Evolutionary conservation across 2,329 filamentous ascomycete species (phyloP), one percentile per base, ranked within the genome.

Genomic region (Metarhizium anisopliae): DNA sequence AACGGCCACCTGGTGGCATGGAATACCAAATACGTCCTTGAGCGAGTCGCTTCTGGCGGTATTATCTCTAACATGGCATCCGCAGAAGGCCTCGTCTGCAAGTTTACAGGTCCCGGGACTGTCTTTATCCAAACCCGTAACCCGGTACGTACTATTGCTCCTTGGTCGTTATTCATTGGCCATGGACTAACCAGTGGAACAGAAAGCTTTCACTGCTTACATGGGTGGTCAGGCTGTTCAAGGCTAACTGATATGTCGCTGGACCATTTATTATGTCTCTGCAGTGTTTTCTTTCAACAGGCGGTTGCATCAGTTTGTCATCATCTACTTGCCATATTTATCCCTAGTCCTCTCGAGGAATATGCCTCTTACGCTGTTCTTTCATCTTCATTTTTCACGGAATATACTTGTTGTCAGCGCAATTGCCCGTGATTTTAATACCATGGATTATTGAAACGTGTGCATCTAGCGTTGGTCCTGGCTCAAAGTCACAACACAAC

Each of bases 101-200:
- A 91, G 68, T 97, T 97, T 62, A 90, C 86, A 0, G 92, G 89
- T 0, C 94, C 94, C 0, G 94, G 94, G 0, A 95, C 90, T 0
- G 82, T 99, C 0, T 96, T 92, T 66, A 79, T 97, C 64, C 94
- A 99, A 72, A 97, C 94, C 1, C 82, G 94, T 59, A 97, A 96
- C 67, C 80, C 90, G 53, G 81, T 83, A 72, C 68, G 82, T 75
- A 10, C 35, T 13, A 6, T 45, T 16, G 11, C 11, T 40, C 38
- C 32, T n/a, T 29, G 45, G 6, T 30, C n/a, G 7, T 29, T 6
- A 14, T 49, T 29, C 20, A 20, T 30, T 49, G 45, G 25, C 11
- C 20, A n/a, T 32, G n/a, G n/a, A 11, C 25, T 30, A 30, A 49
- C 50, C 18, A 11, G 29, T 45, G 47, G 47, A 20, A 11, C 60